Evolutionary conservation across 495 filamentous ascomycete species (phyloP).

Genomic region (Aspergillus heteromorphus): DNA sequence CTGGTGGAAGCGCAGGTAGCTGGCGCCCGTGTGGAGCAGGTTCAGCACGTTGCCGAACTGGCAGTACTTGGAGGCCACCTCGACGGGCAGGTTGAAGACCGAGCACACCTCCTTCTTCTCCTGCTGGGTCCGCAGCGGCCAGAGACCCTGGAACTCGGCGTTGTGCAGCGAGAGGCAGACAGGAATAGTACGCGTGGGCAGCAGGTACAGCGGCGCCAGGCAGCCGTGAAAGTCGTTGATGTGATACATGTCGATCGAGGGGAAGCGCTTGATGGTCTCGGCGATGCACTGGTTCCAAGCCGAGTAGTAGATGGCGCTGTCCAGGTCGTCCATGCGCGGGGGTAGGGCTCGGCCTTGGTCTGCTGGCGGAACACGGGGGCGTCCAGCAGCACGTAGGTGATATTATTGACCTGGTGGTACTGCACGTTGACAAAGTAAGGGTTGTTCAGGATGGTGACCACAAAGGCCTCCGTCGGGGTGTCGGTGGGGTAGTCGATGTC

Average conservation of each 20-base stretch:
- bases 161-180: constrained; percentile 58
- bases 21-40: constrained; percentile 57
- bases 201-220: constrained; percentile 55
- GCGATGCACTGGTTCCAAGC: constrained; percentile 3
- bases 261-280: constrained; percentile 21
- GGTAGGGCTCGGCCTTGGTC: constrained; percentile 1
- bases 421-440: background rate
- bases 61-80: constrained; percentile 49
- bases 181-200: constrained; percentile 50
- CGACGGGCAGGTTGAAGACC: constrained; percentile 52
- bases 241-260: constrained; percentile 60
- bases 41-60: constrained; percentile 69
- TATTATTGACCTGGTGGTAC: background rate
- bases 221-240: constrained; percentile 70
- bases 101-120: constrained; percentile 58
- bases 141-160: constrained; percentile 68
- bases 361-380: constrained; percentile 1
- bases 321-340: constrained; percentile 1
- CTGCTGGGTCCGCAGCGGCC: constrained; percentile 56
- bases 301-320: background rate
- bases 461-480: background rate
- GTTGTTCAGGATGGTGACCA: background rate
- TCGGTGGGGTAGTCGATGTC: background rate
- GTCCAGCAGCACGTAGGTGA: constrained; percentile 2
- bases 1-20: constrained; percentile 59